Conservation (phyloP, 2,329 filamentous ascomycete genomes). For the Aureobasidium sp. region DNA sequence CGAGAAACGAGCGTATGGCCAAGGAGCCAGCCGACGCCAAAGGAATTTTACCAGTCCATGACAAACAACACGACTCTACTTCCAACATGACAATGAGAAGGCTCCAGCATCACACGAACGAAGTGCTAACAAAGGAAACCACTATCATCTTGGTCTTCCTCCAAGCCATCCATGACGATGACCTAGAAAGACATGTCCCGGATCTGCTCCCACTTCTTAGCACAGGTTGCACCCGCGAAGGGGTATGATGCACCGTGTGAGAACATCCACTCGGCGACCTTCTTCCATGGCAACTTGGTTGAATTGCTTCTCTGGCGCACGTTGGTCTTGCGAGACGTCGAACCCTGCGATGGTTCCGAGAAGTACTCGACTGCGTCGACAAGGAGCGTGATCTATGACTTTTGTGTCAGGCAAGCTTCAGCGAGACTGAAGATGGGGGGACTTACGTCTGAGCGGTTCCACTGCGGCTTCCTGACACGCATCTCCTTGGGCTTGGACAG, state of each 20-base stretch:
- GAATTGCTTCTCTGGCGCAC: not conserved
- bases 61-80: not conserved
- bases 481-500: conserved; percentile 57
- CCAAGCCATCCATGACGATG: not conserved
- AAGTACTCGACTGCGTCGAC: not conserved
- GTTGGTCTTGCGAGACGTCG: conserved; percentile 16
- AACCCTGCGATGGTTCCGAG: conserved; percentile 22
- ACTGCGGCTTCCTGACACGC: conserved; percentile 59
- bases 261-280: conserved; percentile 48
- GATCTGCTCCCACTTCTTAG: conserved; percentile 54
- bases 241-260: conserved; percentile 49
- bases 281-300: conserved; percentile 52
- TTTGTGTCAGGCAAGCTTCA: not conserved
- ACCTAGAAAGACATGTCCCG: not conserved
- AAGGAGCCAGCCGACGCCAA: not conserved
- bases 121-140: not conserved
- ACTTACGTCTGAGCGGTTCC: conserved; percentile 59
- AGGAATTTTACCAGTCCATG: not conserved
- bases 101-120: not conserved
- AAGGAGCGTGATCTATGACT: conserved; percentile 23
- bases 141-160: not conserved
- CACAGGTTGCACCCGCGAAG: conserved; percentile 56
- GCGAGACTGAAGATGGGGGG: not conserved
- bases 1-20: not conserved
- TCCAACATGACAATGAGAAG: not conserved